phyloP scores from a whole-genome alignment of 2,329 filamentous ascomycete species.

The Penicillium concentricum region DNA sequence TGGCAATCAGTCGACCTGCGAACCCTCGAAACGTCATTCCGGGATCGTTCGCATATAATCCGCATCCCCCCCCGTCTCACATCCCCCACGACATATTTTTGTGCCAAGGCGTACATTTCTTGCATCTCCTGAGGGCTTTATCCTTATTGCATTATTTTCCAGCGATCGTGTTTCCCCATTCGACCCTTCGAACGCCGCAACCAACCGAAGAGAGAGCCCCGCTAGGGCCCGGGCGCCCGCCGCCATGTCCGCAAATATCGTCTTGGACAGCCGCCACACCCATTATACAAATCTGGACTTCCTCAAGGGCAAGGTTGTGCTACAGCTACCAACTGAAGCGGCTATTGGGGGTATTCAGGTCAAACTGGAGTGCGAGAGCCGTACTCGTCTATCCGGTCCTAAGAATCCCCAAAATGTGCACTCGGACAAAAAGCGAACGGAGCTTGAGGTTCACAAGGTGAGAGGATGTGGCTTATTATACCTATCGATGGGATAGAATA shows the following conservation, averaged over 20 bases:
- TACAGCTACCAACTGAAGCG: constrained; percentile 43
- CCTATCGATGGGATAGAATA: neutral
- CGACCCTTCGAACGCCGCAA: neutral
- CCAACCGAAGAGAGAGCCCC: constrained; percentile 1
- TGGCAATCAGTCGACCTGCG: constrained; percentile 16
- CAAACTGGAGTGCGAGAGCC: constrained; percentile 52
- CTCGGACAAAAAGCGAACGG: constrained; percentile 49
- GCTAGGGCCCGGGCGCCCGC: constrained; percentile 17
- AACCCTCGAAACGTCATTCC: constrained; percentile 23
- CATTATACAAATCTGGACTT: constrained; percentile 52
- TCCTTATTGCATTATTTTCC: neutral
- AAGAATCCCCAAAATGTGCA: constrained; percentile 42
- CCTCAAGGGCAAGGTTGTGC: constrained; percentile 46
- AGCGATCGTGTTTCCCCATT: neutral
- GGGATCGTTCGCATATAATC: constrained; percentile 18
- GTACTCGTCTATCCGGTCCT: constrained; percentile 44
- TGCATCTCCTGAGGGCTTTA: neutral
- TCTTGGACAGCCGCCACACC: constrained; percentile 43
- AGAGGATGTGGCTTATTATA: constrained; percentile 7
- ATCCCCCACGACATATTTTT: constrained; percentile 3
- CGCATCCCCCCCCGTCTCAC: constrained; percentile 8
- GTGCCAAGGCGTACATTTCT: neutral
- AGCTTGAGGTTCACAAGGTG: constrained; percentile 52
- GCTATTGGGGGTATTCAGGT: constrained; percentile 48
- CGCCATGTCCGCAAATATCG: constrained; percentile 48